Percentiles rank a stretch among this genome's conserved stretches.
phyloP scores from a whole-genome alignment of 2,329 filamentous ascomycete genomes.

The Trichoderma atroviride region DNA sequence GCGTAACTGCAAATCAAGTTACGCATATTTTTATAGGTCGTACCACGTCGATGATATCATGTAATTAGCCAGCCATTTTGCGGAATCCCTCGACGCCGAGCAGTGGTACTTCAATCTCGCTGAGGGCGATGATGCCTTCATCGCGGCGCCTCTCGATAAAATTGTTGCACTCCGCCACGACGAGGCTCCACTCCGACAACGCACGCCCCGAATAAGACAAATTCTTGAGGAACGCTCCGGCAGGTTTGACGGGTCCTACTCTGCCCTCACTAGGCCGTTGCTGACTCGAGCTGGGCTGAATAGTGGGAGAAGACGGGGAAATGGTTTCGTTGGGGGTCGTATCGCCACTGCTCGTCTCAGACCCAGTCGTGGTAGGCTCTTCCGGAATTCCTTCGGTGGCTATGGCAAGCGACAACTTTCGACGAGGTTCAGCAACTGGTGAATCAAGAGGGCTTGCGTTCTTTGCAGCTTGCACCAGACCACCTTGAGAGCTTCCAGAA shows the following conservation, averaged over 20 bases:
- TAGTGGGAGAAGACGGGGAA: background rate
- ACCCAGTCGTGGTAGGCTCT: background rate
- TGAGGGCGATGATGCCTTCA: slow-evolving; percentile 69
- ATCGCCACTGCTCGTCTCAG: background rate
- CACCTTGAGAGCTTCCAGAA: slow-evolving; percentile 50
- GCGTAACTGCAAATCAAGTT: background rate
- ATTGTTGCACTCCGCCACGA: slow-evolving; percentile 77
- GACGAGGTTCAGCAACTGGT: slow-evolving; percentile 36
- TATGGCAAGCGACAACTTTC: slow-evolving; percentile 27
- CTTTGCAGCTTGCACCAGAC: slow-evolving; percentile 53
- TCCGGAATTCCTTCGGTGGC: slow-evolving; percentile 6
- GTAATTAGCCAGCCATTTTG: slow-evolving; percentile 38
- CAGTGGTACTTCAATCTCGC: slow-evolving; percentile 63
- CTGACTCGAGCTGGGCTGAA: background rate
- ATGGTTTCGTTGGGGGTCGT: slow-evolving; percentile 8
- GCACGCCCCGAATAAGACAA: slow-evolving; percentile 70
- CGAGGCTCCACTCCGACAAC: slow-evolving; percentile 75
- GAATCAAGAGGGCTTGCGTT: slow-evolving; percentile 50
- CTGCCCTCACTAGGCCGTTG: slow-evolving; percentile 15
- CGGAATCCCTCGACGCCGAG: slow-evolving; percentile 49
- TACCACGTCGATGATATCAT: background rate
- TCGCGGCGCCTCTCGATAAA: slow-evolving; percentile 76
- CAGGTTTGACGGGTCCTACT: slow-evolving; percentile 47
- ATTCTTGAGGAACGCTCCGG: slow-evolving; percentile 48
- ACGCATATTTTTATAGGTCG: background rate